Evolutionary conservation across 805 yeast genomes (phyloP).

Genomic region (Ogataea nitratoaversa): DNA sequence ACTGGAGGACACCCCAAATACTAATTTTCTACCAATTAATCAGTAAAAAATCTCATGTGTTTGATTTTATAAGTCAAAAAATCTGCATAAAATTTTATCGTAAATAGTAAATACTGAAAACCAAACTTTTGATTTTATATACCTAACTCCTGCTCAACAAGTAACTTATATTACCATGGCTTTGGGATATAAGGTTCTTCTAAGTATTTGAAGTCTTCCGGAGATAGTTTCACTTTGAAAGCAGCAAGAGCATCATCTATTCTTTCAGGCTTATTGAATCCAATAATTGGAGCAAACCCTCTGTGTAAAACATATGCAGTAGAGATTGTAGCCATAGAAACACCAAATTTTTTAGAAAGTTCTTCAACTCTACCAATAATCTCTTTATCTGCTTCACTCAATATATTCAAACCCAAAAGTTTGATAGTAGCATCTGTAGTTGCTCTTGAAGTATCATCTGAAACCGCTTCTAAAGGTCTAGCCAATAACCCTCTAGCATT

Average conservation of each 20-base stretch:
- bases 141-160: too few relatives aligned
- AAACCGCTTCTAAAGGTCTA: constrained; percentile 33
- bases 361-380: constrained; percentile 52
- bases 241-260: constrained; percentile 49
- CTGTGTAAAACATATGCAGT: constrained; percentile 52
- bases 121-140: too few relatives aligned
- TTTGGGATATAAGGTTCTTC: constrained; percentile 33
- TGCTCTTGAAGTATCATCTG: constrained; percentile 6
- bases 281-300: constrained; percentile 56
- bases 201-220: constrained; percentile 32
- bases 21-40: too few relatives aligned
- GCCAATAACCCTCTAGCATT: constrained; percentile 49
- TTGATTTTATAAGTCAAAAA: too few relatives aligned
- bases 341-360: constrained; percentile 42
- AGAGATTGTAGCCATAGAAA: constrained; percentile 51
- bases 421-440: background rate
- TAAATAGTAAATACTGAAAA: too few relatives aligned
- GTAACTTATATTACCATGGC: too few relatives aligned
- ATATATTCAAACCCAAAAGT: constrained; percentile 12
- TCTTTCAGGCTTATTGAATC: constrained; percentile 42
- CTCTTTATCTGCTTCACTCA: constrained; percentile 25
- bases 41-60: too few relatives aligned
- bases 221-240: constrained; percentile 35
- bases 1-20: too few relatives aligned
- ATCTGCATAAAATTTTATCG: too few relatives aligned